Evolutionary conservation across 345 rosid genomes (phyloP).

Genomic region (Theobroma cacao): DNA sequence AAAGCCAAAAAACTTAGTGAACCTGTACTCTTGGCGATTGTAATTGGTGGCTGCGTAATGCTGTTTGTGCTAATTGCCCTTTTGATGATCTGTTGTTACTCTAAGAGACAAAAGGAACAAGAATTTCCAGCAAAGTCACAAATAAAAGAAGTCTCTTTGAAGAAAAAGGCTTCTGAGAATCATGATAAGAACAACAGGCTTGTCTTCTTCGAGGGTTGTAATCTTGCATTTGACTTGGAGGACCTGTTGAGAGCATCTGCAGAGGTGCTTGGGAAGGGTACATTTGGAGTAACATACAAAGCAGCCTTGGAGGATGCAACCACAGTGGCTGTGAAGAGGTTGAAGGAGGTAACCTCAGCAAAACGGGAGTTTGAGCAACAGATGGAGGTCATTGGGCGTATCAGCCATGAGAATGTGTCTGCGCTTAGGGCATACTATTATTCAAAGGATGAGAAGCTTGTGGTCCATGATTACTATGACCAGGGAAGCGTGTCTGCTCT

Average conservation of each 20-base stretch:
- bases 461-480: conserved; percentile 69
- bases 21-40: conserved; percentile 49
- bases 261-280: conserved; percentile 95
- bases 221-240: conserved; percentile 75
- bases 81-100: conserved; percentile 42
- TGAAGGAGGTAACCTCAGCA: conserved; percentile 71
- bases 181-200: conserved; percentile 57
- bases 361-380: conserved; percentile 91
- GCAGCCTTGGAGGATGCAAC: conserved; percentile 81
- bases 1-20: conserved; percentile 39
- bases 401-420: conserved; percentile 79
- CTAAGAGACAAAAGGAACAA: conserved; percentile 28
- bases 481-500: conserved; percentile 74
- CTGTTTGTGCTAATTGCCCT: conserved; percentile 39
- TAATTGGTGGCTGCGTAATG: conserved; percentile 47
- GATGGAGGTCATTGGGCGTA: conserved; percentile 66
- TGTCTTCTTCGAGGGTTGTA: conserved; percentile 85
- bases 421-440: conserved; percentile 77
- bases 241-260: conserved; percentile 94
- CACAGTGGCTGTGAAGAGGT: conserved; percentile 87
- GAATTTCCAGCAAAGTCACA: conserved; percentile 32
- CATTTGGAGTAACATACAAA: conserved; percentile 82
- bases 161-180: conserved; percentile 49
- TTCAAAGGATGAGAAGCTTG: conserved; percentile 95
- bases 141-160: conserved; percentile 45